phyloP scores from a whole-genome alignment of 2,329 filamentous ascomycete species.

The Colletotrichum spaethianum region DNA sequence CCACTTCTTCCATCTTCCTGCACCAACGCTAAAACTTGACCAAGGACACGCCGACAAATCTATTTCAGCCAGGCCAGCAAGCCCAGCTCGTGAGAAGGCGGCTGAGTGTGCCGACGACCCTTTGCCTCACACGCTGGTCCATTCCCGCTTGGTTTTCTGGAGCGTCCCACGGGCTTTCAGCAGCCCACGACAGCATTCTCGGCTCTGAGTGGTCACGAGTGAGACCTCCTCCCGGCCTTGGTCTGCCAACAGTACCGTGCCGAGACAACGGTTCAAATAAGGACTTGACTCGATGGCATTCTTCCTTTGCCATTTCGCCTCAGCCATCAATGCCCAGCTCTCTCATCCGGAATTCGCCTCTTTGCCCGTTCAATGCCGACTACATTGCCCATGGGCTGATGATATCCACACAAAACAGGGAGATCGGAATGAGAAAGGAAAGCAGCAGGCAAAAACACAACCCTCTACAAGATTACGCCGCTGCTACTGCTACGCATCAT shows the following conservation, averaged over 20 bases:
- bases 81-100: constrained; percentile 17
- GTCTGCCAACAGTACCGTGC: constrained; percentile 30
- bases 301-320: constrained; percentile 25
- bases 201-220: constrained; percentile 23
- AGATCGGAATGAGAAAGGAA: constrained; percentile 28
- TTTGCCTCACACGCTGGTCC: constrained; percentile 22
- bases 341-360: constrained; percentile 17
- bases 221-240: constrained; percentile 17
- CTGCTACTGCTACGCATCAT: constrained; percentile 10
- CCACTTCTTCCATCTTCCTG: neutral
- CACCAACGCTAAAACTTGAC: constrained; percentile 23
- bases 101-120: constrained; percentile 28
- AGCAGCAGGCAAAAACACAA: neutral
- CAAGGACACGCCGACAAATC: constrained; percentile 17
- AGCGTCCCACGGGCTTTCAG: constrained; percentile 8
- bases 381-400: neutral
- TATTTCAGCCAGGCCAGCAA: constrained; percentile 4
- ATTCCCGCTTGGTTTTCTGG: constrained; percentile 13
- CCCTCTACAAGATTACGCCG: constrained; percentile 16
- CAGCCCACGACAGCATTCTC: constrained; percentile 12
- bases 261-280: constrained; percentile 27
- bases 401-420: constrained; percentile 13
- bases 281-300: constrained; percentile 30
- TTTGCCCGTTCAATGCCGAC: constrained; percentile 10
- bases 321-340: constrained; percentile 10